Evolutionary conservation across 2,329 filamentous ascomycete species (phyloP).

Genomic region (Penicillium sp.): DNA sequence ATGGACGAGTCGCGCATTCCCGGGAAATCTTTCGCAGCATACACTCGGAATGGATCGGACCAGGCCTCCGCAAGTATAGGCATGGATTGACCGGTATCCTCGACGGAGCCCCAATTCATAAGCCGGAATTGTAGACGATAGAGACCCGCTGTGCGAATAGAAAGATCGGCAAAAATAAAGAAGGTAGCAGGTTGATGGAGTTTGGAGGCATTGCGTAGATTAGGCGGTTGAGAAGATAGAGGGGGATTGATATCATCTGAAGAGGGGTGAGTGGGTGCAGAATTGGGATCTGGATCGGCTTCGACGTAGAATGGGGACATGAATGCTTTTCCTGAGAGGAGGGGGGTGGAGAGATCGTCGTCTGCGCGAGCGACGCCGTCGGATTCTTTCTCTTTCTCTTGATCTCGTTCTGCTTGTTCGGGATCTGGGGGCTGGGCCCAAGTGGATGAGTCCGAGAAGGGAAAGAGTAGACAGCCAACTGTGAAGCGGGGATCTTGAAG

Average conservation of each 20-base stretch:
- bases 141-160: conserved; percentile 45
- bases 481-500: conserved; percentile 43
- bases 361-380: conserved; percentile 21
- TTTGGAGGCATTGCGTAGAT: conserved; percentile 14
- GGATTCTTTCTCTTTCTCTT: conserved; percentile 2
- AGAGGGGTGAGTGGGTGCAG: conserved; percentile 40
- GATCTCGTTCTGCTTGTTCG: conserved; percentile 10
- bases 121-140: conserved; percentile 49
- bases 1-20: conserved; percentile 44
- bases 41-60: conserved; percentile 45
- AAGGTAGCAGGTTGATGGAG: conserved; percentile 41
- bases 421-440: conserved; percentile 15
- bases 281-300: conserved; percentile 44
- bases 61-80: conserved; percentile 41
- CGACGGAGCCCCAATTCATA: conserved; percentile 42
- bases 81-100: conserved; percentile 36
- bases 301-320: conserved; percentile 45
- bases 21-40: conserved; percentile 46
- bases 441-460: conserved; percentile 24
- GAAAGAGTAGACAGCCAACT: conserved; percentile 46
- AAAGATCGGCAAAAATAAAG: conserved; percentile 51
- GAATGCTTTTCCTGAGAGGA: conserved; percentile 41
- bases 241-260: conserved; percentile 11
- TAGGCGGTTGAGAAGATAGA: background rate
- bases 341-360: conserved; percentile 25